Percentiles rank a stretch among this genome's conserved stretches.
phyloP scores from a whole-genome alignment of 306 rosid species.

The Urtica urens region DNA sequence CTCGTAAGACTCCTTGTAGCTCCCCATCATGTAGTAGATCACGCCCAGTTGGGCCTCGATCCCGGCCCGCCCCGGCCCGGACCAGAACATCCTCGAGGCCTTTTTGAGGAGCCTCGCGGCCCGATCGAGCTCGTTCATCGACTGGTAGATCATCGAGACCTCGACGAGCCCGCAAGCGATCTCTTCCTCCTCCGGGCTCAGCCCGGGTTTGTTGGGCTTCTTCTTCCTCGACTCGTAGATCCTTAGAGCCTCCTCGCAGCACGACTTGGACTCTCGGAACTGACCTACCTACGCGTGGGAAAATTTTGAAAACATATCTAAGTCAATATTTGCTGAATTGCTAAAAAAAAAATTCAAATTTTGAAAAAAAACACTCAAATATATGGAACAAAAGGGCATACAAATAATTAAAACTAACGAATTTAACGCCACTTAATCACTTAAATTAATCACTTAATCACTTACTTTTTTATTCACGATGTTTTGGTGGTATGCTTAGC shows the following conservation, averaged over 20 bases:
- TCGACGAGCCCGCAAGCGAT: slow-evolving; percentile 70
- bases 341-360: too few relatives aligned
- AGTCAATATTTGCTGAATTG: too few relatives aligned
- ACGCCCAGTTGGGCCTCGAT: slow-evolving; percentile 88
- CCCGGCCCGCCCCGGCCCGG: slow-evolving; percentile 69
- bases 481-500: too few relatives aligned
- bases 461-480: too few relatives aligned
- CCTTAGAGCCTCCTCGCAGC: slow-evolving; percentile 61
- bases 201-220: slow-evolving; percentile 46
- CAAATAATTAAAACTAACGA: too few relatives aligned
- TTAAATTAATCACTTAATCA: too few relatives aligned
- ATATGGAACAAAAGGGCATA: too few relatives aligned
- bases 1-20: slow-evolving; percentile 52
- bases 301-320: too few relatives aligned
- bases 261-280: slow-evolving; percentile 64
- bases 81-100: slow-evolving; percentile 52
- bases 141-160: slow-evolving; percentile 64
- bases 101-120: slow-evolving; percentile 69
- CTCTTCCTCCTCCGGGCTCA: slow-evolving; percentile 72
- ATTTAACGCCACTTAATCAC: too few relatives aligned
- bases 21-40: slow-evolving; percentile 65
- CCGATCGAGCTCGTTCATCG: slow-evolving; percentile 62
- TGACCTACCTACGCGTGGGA: too few relatives aligned
- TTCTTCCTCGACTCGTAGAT: too few relatives aligned
- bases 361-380: too few relatives aligned